Percentiles rank a stretch among this genome's conserved stretches.
Conservation (phyloP, 208 protist species). For the Angomonas desouzai region DNA sequence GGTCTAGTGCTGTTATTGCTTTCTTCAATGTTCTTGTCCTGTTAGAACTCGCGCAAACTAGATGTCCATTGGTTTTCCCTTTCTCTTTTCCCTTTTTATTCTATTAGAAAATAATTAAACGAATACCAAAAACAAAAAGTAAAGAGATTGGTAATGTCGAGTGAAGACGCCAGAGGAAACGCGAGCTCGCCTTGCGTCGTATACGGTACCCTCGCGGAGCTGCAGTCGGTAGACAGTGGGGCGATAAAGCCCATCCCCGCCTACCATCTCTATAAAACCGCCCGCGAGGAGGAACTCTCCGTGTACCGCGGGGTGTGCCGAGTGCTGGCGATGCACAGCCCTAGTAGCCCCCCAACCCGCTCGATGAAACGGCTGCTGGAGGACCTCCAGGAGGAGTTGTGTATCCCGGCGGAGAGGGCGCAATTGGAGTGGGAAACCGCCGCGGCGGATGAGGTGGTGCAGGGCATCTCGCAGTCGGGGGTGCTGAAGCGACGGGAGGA, state of each 20-base stretch:
- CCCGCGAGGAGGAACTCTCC: conserved; percentile 74
- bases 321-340: conserved; percentile 74
- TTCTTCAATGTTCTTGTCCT: no score
- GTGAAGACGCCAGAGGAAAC: not conserved
- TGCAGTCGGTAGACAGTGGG: conserved; percentile 21
- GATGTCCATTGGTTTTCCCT: no score
- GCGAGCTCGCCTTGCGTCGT: conserved; percentile 21
- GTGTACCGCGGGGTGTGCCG: conserved; percentile 71
- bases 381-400: conserved; percentile 61
- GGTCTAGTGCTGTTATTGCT: no score
- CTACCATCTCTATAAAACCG: conserved; percentile 77
- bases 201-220: conserved; percentile 54
- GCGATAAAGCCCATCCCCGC: conserved; percentile 39
- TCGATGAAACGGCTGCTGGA: conserved; percentile 61
- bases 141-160: not conserved
- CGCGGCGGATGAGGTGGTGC: conserved; percentile 42
- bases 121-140: not conserved
- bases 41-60: no score
- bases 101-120: not conserved
- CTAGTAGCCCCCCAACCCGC: conserved; percentile 25
- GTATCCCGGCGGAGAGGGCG: conserved; percentile 37
- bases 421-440: conserved; percentile 52
- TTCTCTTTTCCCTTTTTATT: not conserved
- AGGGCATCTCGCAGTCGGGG: conserved; percentile 39
- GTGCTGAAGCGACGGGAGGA: conserved; percentile 52